Base-by-base conservation (phyloP, 495 filamentous ascomycete species). In the Lasiosphaeria hispida region DNA sequence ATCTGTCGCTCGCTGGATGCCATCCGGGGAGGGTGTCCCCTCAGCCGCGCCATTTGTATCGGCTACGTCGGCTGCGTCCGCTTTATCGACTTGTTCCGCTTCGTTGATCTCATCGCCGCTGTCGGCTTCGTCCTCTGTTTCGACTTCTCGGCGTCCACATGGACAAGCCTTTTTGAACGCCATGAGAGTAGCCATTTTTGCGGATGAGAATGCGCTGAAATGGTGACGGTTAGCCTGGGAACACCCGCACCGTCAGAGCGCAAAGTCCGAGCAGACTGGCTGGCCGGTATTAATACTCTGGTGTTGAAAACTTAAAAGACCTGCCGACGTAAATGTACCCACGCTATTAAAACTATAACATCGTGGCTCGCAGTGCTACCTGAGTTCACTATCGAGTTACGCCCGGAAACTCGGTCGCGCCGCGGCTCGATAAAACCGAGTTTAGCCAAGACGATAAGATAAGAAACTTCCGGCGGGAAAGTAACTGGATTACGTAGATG, bases 161-260 rank as follows among this genome's bases (percentile, higher is more conserved):
- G 36, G 49, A 40, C 49, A 52, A 5, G 36, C 49, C 34, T 38
- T 52, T 52, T 52, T 52, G 14, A 52, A 52, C 36, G 49, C 49
- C 9, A 41, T 17, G 49, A 52, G 36, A 40, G 49, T 41, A 39
- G 49, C 33, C 49, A 52, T 52, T 55, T 55, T 55, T 47, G 53
- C 53, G 42, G 41, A 55, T 55, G 30, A n/a, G n/a, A 23, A 48
- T 55, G 53, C 30, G 53, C n/a, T 55, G 53, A 47, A 55, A 54
- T 54, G 51, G 51, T 43, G 19, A 54, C 51, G 4, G 37, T 34
- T 30, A 43, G 30, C 38, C 51, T 54, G 51, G 51, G 18, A 54
- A 42, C 51, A 11, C 33, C 36, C 39, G 38, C 38, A 54, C 51
- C 14, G 51, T 14, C 17, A 42, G 49, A 38, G 51, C 5, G 23